phyloP scores from a whole-genome alignment of 331 rosid species.

The Quercus phellos region DNA sequence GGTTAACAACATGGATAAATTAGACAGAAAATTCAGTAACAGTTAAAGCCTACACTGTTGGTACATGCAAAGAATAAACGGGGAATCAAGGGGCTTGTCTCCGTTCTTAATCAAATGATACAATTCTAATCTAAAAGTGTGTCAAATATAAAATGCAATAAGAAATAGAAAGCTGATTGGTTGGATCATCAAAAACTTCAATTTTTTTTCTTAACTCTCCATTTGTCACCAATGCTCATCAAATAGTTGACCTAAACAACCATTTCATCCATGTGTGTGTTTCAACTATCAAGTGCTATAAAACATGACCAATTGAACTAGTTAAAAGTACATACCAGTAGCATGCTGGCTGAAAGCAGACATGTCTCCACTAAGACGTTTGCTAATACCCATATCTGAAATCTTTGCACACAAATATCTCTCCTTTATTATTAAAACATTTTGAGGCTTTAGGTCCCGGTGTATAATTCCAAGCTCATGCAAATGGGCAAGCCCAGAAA shows the following conservation, averaged over 20 bases:
- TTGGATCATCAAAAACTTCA: background rate
- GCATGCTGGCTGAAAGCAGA: slow-evolving; percentile 36
- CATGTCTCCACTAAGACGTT: slow-evolving; percentile 28
- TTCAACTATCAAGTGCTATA: no score
- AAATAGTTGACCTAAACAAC: background rate
- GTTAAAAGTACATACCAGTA: slow-evolving; percentile 24
- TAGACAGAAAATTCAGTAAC: background rate
- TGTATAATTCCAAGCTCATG: slow-evolving; percentile 46
- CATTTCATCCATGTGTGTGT: background rate
- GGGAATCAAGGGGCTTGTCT: background rate
- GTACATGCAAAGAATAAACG: background rate
- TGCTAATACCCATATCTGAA: slow-evolving; percentile 49
- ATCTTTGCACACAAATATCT: slow-evolving; percentile 30
- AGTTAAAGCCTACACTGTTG: no score
- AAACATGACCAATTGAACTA: background rate
- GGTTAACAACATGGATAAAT: background rate
- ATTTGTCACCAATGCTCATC: background rate
- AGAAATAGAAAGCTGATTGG: background rate
- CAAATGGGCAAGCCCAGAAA: slow-evolving; percentile 40
- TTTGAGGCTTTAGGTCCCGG: slow-evolving; percentile 45
- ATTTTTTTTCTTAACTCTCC: background rate
- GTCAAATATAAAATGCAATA: slow-evolving; percentile 2
- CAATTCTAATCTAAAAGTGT: background rate
- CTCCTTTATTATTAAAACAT: slow-evolving; percentile 34
- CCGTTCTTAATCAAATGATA: background rate